Evolutionary conservation across 1,284 basidiomycete species (phyloP).

Genomic region (Malassezia japonica): DNA sequence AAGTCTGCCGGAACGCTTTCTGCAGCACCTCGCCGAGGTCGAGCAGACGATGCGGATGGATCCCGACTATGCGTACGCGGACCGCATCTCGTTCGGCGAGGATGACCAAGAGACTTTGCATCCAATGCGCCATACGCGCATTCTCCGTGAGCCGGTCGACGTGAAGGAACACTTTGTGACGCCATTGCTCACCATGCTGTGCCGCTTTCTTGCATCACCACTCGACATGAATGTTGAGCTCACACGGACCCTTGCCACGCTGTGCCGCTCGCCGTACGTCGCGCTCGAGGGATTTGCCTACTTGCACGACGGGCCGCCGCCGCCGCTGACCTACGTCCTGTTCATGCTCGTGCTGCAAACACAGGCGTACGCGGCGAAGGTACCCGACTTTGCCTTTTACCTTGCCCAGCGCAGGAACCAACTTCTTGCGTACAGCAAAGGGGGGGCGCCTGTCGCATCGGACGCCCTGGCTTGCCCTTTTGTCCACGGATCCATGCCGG

Average conservation of each 20-base stretch:
- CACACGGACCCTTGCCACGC: not conserved
- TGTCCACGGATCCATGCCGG: no score
- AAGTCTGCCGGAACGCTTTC: not conserved
- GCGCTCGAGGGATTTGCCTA: not conserved
- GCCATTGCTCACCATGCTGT: not conserved
- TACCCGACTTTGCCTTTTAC: conserved; percentile 10
- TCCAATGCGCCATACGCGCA: not conserved
- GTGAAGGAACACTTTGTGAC: not conserved
- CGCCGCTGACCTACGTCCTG: not conserved
- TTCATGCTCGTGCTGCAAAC: not conserved
- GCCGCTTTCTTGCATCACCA: not conserved
- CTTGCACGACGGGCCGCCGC: not conserved
- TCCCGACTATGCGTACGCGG: not conserved
- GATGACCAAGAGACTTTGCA: not conserved
- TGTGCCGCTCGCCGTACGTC: conserved; percentile 8
- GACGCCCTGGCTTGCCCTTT: no score
- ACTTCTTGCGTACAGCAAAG: not conserved
- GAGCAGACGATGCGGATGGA: conserved; percentile 4
- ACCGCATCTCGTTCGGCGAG: not conserved
- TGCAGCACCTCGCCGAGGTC: not conserved
- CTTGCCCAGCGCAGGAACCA: conserved; percentile 3
- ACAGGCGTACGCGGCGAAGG: not conserved
- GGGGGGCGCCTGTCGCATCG: no score
- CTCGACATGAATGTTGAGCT: not conserved
- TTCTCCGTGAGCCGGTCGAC: not conserved